These are phyloP conservation scores for Collybia nuda DNA, from an alignment of 768 basidiomycete species.

Conservation along the genomic window DNA sequence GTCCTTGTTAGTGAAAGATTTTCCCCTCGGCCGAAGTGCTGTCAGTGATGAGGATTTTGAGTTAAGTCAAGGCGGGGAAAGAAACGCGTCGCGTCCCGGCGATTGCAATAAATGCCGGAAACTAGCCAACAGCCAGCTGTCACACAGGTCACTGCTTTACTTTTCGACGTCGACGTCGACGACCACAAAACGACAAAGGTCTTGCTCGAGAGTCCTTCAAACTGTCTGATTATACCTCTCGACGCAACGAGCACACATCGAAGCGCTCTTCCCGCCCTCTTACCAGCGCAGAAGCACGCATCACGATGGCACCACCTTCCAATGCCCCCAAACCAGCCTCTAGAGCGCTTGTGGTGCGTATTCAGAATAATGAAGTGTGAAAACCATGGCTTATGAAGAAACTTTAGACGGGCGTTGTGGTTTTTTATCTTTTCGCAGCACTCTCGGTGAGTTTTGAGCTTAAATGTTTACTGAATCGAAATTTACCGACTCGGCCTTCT, in stretches of 20 bases:
- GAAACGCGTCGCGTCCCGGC: constrained; percentile 12
- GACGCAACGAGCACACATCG: neutral
- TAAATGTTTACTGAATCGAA: too few relatives aligned
- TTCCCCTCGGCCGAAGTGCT: too few relatives aligned
- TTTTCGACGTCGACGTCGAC: neutral
- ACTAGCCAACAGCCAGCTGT: neutral
- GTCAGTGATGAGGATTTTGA: too few relatives aligned
- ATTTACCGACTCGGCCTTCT: neutral
- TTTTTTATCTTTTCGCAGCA: too few relatives aligned
- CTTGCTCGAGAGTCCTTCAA: neutral
- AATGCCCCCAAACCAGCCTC: constrained; percentile 12
- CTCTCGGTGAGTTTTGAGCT: too few relatives aligned
- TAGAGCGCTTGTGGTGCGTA: constrained; percentile 12
- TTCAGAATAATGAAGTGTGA: too few relatives aligned
- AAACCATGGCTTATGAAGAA: too few relatives aligned
- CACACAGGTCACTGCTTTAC: neutral
- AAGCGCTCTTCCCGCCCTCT: neutral
- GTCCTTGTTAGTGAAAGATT: neutral
- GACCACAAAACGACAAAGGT: too few relatives aligned
- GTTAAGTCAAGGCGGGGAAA: neutral
- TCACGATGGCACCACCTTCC: constrained; percentile 11
- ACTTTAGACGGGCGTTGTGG: too few relatives aligned
- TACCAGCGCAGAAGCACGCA: neutral
- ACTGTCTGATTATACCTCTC: neutral
- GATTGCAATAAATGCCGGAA: constrained; percentile 1